Conservation (phyloP, 2,329 filamentous ascomycete genomes). For the Aaosphaeria arxii region DNA sequence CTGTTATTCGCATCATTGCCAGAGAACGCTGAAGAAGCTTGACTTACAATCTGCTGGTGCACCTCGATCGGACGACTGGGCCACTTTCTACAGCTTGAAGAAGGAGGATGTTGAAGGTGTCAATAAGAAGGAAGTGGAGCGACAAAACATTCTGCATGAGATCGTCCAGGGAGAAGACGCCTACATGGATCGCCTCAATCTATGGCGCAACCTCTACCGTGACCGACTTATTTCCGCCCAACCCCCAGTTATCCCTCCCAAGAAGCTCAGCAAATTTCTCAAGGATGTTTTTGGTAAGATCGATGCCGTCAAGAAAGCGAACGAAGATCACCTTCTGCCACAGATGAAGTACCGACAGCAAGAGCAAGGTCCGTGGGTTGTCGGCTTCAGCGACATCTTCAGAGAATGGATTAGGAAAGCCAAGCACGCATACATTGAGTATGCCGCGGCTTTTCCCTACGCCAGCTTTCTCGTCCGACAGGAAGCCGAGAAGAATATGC, state of each 20-base stretch:
- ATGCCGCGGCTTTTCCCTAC: conserved; percentile 81
- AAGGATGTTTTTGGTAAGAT: conserved; percentile 85
- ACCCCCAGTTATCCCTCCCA: conserved; percentile 76
- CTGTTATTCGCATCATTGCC: conserved; percentile 93
- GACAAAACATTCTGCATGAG: conserved; percentile 92
- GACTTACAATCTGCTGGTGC: conserved; percentile 72
- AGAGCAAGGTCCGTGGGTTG: conserved; percentile 92
- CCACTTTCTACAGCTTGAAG: conserved; percentile 79
- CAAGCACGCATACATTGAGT: conserved; percentile 83
- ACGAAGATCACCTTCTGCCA: conserved; percentile 86
- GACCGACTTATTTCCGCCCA: conserved; percentile 72
- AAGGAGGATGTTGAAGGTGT: conserved; percentile 71
- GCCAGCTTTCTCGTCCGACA: conserved; percentile 80
- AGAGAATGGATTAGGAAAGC: conserved; percentile 98
- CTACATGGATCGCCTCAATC: conserved; percentile 85
- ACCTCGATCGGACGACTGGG: conserved; percentile 75
- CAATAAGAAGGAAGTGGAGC: conserved; percentile 82
- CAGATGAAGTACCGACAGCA: conserved; percentile 96
- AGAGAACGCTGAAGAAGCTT: conserved; percentile 90
- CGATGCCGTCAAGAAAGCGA: conserved; percentile 82
- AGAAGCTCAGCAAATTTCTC: conserved; percentile 76
- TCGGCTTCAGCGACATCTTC: conserved; percentile 95
- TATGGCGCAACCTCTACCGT: conserved; percentile 80
- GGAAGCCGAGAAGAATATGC: conserved; percentile 78
- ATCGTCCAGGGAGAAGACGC: conserved; percentile 90